Conservation (phyloP, 139 green algal genomes). For the Chlamydomonas sp. region DNA sequence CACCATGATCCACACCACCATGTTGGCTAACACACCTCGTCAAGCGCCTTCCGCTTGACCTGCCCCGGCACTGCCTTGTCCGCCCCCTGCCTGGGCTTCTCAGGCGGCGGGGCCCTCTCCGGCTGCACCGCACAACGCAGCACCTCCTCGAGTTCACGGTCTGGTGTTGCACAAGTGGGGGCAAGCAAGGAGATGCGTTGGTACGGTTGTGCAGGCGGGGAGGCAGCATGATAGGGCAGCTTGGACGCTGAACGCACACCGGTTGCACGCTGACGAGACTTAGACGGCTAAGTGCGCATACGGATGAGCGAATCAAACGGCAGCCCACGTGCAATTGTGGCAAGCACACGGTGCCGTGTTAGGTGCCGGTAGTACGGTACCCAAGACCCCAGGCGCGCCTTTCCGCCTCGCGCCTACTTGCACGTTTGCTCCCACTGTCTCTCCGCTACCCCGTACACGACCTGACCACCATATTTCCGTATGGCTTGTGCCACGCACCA, state of each 20-base stretch:
- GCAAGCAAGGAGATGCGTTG: neutral
- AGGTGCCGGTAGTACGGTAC: too few species aligned
- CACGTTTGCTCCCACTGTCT: neutral
- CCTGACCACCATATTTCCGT: too few species aligned
- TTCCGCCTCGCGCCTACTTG: neutral
- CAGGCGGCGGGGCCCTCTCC: neutral
- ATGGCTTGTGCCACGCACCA: constrained; percentile 24
- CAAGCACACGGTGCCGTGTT: too few species aligned
- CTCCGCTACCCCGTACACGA: too few species aligned
- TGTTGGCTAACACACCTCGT: constrained; percentile 34
- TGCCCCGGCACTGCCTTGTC: constrained; percentile 25
- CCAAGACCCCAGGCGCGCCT: too few species aligned
- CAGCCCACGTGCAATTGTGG: too few species aligned
- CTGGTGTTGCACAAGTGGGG: constrained; percentile 4
- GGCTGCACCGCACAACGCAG: constrained; percentile 53
- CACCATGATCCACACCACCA: too few species aligned
- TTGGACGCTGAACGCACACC: too few species aligned
- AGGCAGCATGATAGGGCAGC: neutral
- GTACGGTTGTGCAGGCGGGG: neutral
- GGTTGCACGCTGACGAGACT: too few species aligned
- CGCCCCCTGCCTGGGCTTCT: neutral
- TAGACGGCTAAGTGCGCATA: too few species aligned
- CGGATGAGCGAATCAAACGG: too few species aligned
- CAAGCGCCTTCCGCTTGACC: constrained; percentile 40
- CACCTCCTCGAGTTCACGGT: constrained; percentile 77